These are phyloP conservation scores for Aspergillus hiratsukae DNA, from an alignment of 2,329 filamentous ascomycete genomes.

Conservation along the genomic window DNA sequence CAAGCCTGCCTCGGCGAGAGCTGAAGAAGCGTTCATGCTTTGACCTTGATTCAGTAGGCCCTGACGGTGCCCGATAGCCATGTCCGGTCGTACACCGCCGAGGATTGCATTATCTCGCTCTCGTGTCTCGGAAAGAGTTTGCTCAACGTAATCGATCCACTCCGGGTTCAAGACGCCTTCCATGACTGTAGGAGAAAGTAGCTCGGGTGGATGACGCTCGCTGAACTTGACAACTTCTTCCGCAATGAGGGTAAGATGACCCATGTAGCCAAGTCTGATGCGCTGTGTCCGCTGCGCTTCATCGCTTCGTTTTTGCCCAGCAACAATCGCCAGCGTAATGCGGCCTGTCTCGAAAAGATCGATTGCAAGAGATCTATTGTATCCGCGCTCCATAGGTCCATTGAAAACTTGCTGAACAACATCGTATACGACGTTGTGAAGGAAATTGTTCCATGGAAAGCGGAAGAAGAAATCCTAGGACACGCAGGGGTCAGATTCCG, in stretches of 20 bases:
- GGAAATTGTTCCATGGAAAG: constrained; percentile 99
- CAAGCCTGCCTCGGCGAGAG: constrained; percentile 74
- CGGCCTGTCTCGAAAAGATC: constrained; percentile 89
- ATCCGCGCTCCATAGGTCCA: constrained; percentile 93
- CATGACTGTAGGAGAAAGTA: constrained; percentile 76
- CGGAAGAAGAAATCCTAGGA: constrained; percentile 90
- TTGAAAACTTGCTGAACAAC: constrained; percentile 99
- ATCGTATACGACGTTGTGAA: constrained; percentile 98
- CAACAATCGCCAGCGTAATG: constrained; percentile 85
- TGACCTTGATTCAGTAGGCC: constrained; percentile 59
- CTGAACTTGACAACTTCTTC: constrained; percentile 99
- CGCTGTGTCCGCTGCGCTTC: constrained; percentile 76
- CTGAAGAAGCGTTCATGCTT: constrained; percentile 59
- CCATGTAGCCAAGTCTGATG: constrained; percentile 97
- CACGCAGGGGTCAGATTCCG: constrained; percentile 1
- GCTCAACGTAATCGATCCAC: constrained; percentile 94
- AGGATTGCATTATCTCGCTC: constrained; percentile 98
- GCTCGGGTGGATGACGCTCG: constrained; percentile 83
- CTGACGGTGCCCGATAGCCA: constrained; percentile 73
- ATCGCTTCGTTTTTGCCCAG: constrained; percentile 82
- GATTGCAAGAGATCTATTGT: constrained; percentile 82
- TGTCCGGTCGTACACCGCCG: constrained; percentile 87
- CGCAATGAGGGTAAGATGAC: constrained; percentile 91
- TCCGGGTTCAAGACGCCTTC: constrained; percentile 83
- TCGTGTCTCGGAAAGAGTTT: constrained; percentile 84